Percentiles rank a stretch among this genome's conserved stretches.
phyloP scores from a whole-genome alignment of 108 stramenopile genomes.

The Cyclotella atomus region DNA sequence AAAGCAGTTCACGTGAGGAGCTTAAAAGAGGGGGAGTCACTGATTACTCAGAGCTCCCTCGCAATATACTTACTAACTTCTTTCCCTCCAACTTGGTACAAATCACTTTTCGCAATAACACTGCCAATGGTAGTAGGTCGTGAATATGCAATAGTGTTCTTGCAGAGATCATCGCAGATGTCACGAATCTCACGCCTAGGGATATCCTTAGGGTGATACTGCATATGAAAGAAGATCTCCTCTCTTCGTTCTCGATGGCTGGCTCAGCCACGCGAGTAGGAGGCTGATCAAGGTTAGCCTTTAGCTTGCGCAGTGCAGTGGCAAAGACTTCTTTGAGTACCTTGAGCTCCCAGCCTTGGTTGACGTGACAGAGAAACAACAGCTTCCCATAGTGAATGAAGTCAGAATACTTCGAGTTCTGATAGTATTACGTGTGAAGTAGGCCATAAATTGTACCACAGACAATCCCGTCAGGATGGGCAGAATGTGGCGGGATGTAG shows the following conservation, averaged over 20 bases:
- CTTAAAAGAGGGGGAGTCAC: constrained; percentile 2
- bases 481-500: constrained; percentile 6
- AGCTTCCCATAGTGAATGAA: background rate
- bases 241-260: too few species aligned
- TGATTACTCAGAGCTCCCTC: background rate
- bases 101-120: background rate
- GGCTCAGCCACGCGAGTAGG: background rate
- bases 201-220: background rate
- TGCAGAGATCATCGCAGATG: background rate
- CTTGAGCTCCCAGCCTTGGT: background rate
- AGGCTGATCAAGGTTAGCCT: background rate
- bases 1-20: background rate
- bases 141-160: constrained; percentile 1
- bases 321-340: constrained; percentile 1
- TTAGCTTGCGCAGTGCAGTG: constrained; percentile 1
- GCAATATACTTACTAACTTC: too few species aligned
- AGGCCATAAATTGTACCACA: background rate
- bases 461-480: background rate
- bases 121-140: background rate
- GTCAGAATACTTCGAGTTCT: constrained; percentile 6
- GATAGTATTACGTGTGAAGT: background rate
- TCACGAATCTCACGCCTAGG: background rate
- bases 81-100: background rate
- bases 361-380: background rate
- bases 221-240: background rate